These are phyloP conservation scores for Rhodotorula mucilaginosa DNA, from an alignment of 1,284 basidiomycete species.

Conservation along the genomic window DNA sequence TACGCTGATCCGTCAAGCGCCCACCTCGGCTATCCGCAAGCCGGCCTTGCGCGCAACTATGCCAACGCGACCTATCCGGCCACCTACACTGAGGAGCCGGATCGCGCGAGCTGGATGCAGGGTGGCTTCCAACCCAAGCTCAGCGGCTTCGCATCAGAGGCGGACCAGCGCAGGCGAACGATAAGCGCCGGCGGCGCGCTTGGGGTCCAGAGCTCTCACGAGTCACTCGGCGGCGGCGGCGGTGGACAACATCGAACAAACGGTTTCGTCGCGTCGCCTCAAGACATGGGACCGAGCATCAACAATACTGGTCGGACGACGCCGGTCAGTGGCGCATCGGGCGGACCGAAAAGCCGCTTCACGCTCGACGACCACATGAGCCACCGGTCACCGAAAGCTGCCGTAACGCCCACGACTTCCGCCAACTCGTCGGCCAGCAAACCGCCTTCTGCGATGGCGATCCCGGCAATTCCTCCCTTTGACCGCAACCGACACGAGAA, in stretches of 20 bases:
- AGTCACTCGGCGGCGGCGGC: constrained; percentile 19
- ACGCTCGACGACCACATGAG: constrained; percentile 39
- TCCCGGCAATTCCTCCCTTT: constrained; percentile 33
- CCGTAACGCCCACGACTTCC: neutral
- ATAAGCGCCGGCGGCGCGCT: constrained; percentile 12
- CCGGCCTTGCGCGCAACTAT: neutral
- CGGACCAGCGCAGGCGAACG: constrained; percentile 25
- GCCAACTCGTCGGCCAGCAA: neutral
- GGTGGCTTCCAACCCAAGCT: neutral
- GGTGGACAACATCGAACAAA: neutral
- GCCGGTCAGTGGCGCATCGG: constrained; percentile 7
- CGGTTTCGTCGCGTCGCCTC: neutral
- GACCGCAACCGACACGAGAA: constrained; percentile 30
- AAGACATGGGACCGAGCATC: neutral
- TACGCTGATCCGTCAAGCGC: neutral
- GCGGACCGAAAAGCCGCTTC: constrained; percentile 17
- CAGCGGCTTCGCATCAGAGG: constrained; percentile 4
- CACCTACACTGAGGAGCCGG: neutral
- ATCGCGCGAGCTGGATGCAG: constrained; percentile 2
- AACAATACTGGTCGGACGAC: constrained; percentile 13
- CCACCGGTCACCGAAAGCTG: constrained; percentile 31
- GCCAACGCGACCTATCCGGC: neutral
- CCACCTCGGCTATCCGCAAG: neutral
- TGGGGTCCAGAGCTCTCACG: constrained; percentile 2
- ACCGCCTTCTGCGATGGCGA: constrained; percentile 27